Evolutionary conservation across 805 yeast species (phyloP), one percentile per base, ranked within the genome.

Genomic region (Saccharomycopsis javanensis): DNA sequence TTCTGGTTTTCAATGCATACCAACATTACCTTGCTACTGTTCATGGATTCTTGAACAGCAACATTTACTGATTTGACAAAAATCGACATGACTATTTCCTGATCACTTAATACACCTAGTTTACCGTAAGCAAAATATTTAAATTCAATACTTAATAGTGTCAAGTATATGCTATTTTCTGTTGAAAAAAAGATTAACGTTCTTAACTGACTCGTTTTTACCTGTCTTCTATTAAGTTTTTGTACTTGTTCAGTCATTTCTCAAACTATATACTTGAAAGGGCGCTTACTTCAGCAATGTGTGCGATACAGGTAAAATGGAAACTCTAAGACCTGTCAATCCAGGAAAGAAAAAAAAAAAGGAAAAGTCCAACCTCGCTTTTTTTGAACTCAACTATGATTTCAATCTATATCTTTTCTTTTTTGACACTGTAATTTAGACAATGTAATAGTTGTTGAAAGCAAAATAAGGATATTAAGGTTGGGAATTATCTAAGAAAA

Each of bases 21-120:
- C 10, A 42, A 8, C 48, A 42, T 42, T 20, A 42, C 25, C 8
- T 42, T 42, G 48, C 48, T 42, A 42, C 48, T 28, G 10, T 20
- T 42, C 48, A 42, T 42, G 8, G 48, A 42, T 20, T 42, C 48
- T 42, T 42, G 28, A 42, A 42, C 48, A 23, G 48, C 48, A 42
- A 25, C 48, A 42, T 7, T 42, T 2, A 42, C 48, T 10, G 48
- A 42, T 10, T 23, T 27, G 23, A 42, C 48, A 42, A 42, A 42
- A 4, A 18, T 42, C 23, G 28, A 20, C 48, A 42, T 42, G 5
- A 15, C 28, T n/a, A 10, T 23, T 42, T 1, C 1, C 3, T 23
- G 11, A 42, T 23, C 23, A 42, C n/a, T 23, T 20, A 11, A 5
- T 20, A 38, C 13, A 2, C 13, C 4, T 2, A 18, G 11, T 8